Conservation (phyloP, 192 early-diverging fungal genomes). For the Rhizophagus sp. region DNA sequence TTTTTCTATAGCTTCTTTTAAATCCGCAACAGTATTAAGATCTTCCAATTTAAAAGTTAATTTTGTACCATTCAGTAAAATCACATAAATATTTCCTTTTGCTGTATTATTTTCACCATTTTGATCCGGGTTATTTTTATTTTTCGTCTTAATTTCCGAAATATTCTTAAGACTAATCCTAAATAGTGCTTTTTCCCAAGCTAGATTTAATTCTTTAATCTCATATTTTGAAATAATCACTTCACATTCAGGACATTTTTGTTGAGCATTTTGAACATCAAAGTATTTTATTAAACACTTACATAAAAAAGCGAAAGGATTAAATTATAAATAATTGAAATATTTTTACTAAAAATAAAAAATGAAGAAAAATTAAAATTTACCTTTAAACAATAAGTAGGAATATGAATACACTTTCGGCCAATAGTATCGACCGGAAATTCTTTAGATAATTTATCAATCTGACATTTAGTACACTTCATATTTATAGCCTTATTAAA, state of each 20-base stretch:
- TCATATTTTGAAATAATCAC: background rate
- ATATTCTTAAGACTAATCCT: background rate
- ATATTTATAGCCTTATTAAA: background rate
- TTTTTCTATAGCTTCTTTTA: conserved; percentile 6
- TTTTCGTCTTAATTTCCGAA: background rate
- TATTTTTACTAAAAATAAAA: background rate
- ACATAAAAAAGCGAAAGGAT: background rate
- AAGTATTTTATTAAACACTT: background rate
- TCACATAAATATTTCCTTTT: conserved; percentile 22
- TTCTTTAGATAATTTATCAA: conserved; percentile 29
- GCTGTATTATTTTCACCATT: background rate
- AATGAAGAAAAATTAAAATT: background rate
- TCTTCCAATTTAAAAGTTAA: background rate
- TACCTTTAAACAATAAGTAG: conserved; percentile 22
- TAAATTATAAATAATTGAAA: background rate
- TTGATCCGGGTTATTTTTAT: background rate
- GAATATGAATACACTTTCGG: conserved; percentile 21
- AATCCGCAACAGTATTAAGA: background rate
- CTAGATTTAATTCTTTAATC: background rate
- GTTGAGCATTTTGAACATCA: background rate
- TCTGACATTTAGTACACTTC: conserved; percentile 23
- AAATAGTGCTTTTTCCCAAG: conserved; percentile 15
- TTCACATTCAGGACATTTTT: conserved; percentile 12
- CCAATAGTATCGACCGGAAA: conserved; percentile 7
- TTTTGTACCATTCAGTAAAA: conserved; percentile 28